Base-by-base conservation (phyloP, 257 asterid species). In the Handroanthus guayacan region DNA sequence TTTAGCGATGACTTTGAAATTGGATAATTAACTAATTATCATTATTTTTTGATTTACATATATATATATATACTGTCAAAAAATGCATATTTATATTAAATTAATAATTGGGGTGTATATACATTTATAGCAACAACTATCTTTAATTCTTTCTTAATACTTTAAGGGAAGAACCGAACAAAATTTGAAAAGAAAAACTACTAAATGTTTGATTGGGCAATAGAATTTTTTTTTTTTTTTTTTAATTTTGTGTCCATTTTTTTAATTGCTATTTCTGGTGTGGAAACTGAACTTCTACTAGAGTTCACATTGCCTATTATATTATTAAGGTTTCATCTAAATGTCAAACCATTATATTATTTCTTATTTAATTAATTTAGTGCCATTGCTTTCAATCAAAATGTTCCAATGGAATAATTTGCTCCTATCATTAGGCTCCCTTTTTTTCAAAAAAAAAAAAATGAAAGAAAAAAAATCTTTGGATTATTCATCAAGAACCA, bases 201-300 rank as follows among this genome's bases (percentile, higher is more conserved):
- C 4, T 41, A 41, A 41, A 41, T 41, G 45, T 41, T 41, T 41
- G 78, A 25, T 13, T 69, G 67, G 51, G n/a, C 31, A 25, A 25
- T 41, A 8, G 45, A 62, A 39, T 62, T 54, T 63, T 47, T 71
- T 12, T 48, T 34, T 66, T 60, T 77, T 82, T 78, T 79, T 74
- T 73, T 25, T 0, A 25, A 25, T 25, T 25, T 25, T 25, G 1
- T 25, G 31, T 25, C 31, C 31, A 25, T 25, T 25, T 25, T 25
- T 25, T 67, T 75, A 45, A 74, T 64, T 67, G 62, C 39, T 48
- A 75, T 76, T 67, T 76, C 8, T 77, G 9, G 56, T 20, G 51
- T 37, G 8, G 47, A 45, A 50, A 18, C 50, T 60, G 18, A 48
- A n/a, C 34, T 54, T 47, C 12, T 17, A 25, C 31, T 51, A 14